phyloP scores from a whole-genome alignment of 805 yeast species.

The Candida xyloterini region DNA sequence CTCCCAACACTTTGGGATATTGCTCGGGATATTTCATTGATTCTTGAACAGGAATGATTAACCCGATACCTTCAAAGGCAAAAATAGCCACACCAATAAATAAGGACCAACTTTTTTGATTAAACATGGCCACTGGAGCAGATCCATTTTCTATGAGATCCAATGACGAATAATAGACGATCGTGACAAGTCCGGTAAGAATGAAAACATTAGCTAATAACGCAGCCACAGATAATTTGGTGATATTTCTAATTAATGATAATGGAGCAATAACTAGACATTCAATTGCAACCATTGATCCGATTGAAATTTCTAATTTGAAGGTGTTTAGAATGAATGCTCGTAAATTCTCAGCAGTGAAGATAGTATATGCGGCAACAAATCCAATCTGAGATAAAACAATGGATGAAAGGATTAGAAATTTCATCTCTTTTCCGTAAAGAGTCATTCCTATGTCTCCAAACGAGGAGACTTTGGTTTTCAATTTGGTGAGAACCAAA shows the following conservation, averaged over 20 bases:
- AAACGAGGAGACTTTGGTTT: conserved; percentile 67
- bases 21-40: conserved; percentile 75
- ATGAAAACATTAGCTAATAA: conserved; percentile 70
- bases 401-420: conserved; percentile 59
- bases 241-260: conserved; percentile 70
- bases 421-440: conserved; percentile 65
- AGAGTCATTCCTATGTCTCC: conserved; percentile 68
- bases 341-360: conserved; percentile 67
- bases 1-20: conserved; percentile 61
- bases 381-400: conserved; percentile 75
- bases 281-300: conserved; percentile 51
- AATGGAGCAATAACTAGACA: conserved; percentile 61
- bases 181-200: conserved; percentile 61
- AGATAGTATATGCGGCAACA: conserved; percentile 76
- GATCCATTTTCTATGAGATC: conserved; percentile 46
- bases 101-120: conserved; percentile 58
- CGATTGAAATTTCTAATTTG: conserved; percentile 38
- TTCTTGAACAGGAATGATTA: conserved; percentile 77
- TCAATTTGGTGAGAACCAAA: conserved; percentile 54
- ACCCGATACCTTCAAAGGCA: conserved; percentile 86
- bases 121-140: conserved; percentile 54
- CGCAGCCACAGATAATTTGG: conserved; percentile 70
- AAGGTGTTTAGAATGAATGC: conserved; percentile 59
- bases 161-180: conserved; percentile 50
- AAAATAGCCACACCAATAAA: conserved; percentile 83